phyloP scores from a whole-genome alignment of 257 asterid genomes.

The Cinchona pubescens region DNA sequence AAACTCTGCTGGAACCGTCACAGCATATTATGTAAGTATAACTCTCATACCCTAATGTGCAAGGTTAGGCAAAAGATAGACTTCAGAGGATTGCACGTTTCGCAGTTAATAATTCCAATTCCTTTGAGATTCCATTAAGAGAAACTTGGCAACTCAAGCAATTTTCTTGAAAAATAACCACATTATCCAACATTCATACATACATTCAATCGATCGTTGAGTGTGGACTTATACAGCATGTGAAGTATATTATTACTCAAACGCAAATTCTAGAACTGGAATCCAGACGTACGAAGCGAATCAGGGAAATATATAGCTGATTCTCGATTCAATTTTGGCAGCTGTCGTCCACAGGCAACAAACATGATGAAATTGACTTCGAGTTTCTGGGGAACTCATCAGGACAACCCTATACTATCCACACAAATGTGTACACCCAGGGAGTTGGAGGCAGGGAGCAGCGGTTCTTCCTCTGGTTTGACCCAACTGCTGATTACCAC shows the following conservation, averaged over 20 bases:
- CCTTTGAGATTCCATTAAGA: not conserved
- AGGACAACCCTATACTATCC: constrained; percentile 48
- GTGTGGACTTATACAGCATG: not conserved
- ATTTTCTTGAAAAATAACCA: constrained; percentile 1
- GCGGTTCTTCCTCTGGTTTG: constrained; percentile 77
- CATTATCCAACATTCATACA: not conserved
- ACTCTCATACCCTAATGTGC: not conserved
- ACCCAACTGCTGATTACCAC: constrained; percentile 64
- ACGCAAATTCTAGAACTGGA: not conserved
- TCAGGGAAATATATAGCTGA: not conserved
- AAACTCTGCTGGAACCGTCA: constrained; percentile 79
- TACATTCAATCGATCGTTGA: not conserved
- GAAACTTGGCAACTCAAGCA: not conserved
- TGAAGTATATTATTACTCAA: not conserved
- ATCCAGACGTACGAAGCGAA: not conserved
- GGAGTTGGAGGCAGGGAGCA: constrained; percentile 70
- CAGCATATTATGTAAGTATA: constrained; percentile 57
- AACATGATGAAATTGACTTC: constrained; percentile 79
- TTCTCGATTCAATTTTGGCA: constrained; percentile 17
- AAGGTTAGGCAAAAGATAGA: not conserved
- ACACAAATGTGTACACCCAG: constrained; percentile 60
- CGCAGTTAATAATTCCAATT: not conserved
- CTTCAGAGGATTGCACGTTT: not conserved
- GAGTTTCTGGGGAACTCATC: constrained; percentile 78
- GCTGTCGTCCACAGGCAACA: constrained; percentile 59